phyloP scores from a whole-genome alignment of 2,329 filamentous ascomycete genomes.

The Xylariaceae sp. region DNA sequence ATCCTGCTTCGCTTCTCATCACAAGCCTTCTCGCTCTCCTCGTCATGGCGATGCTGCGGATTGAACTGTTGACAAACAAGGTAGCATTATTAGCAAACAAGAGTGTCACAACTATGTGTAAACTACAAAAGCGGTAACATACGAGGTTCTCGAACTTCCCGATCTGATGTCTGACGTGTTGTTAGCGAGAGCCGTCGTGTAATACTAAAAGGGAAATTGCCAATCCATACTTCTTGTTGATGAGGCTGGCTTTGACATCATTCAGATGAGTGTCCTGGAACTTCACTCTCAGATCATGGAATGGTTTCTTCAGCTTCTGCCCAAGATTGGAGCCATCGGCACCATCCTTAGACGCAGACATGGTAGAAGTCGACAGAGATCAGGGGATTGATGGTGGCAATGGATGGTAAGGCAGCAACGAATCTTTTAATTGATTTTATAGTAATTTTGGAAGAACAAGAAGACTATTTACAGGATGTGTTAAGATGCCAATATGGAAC shows the following conservation, averaged over 20 bases:
- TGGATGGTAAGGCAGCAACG: not conserved
- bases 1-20: constrained; percentile 74
- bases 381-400: not conserved
- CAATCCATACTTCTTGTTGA: constrained; percentile 51
- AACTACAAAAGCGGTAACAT: constrained; percentile 25
- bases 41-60: constrained; percentile 84
- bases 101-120: not conserved
- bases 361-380: constrained; percentile 5
- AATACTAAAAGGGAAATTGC: not conserved
- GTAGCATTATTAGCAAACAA: constrained; percentile 11
- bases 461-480: not conserved
- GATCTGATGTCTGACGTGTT: constrained; percentile 45
- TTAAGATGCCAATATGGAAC: not conserved
- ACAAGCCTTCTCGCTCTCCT: constrained; percentile 79
- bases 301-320: constrained; percentile 47
- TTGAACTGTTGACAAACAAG: constrained; percentile 56
- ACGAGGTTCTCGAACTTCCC: constrained; percentile 60
- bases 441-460: too few species aligned
- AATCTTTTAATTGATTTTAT: too few species aligned
- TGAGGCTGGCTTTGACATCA: constrained; percentile 52
- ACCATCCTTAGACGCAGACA: constrained; percentile 21
- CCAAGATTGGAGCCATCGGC: constrained; percentile 32
- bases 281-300: constrained; percentile 47
- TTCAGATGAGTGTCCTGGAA: constrained; percentile 49
- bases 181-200: not conserved